Percentiles rank a stretch among this genome's conserved stretches.
These are phyloP conservation scores for Alternaria incomplexa DNA, from an alignment of 2,329 filamentous ascomycete genomes.

Conservation along the genomic window DNA sequence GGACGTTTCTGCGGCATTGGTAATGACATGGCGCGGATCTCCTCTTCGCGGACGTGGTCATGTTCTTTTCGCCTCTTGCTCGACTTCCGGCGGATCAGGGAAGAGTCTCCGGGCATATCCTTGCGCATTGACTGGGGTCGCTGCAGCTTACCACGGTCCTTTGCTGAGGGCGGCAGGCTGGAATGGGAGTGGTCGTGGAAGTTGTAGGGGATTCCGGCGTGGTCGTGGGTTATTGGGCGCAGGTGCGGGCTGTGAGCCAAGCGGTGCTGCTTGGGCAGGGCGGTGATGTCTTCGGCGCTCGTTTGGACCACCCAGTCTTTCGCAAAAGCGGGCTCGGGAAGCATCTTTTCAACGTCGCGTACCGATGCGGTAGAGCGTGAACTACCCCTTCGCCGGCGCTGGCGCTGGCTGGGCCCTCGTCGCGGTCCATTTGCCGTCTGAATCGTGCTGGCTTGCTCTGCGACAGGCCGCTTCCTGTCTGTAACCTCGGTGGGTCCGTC, in stretches of 20 bases:
- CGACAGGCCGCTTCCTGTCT: slow-evolving; percentile 53
- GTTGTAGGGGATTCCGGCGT: slow-evolving; percentile 53
- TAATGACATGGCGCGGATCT: slow-evolving; percentile 84
- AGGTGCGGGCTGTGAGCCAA: slow-evolving; percentile 57
- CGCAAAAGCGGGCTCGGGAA: slow-evolving; percentile 15
- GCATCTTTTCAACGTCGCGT: slow-evolving; percentile 38
- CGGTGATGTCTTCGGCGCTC: slow-evolving; percentile 56
- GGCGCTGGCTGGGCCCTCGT: slow-evolving; percentile 32
- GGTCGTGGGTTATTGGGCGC: slow-evolving; percentile 51
- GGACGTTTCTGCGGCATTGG: slow-evolving; percentile 69
- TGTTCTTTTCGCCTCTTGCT: slow-evolving; percentile 69
- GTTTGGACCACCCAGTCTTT: slow-evolving; percentile 20
- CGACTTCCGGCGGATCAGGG: slow-evolving; percentile 70
- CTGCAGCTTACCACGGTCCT: slow-evolving; percentile 54
- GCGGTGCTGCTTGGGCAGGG: slow-evolving; percentile 50
- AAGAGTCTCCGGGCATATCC: slow-evolving; percentile 63
- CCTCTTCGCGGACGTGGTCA: slow-evolving; percentile 80
- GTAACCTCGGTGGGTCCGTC: slow-evolving; percentile 56
- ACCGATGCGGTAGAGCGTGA: slow-evolving; percentile 41
- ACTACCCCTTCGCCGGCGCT: slow-evolving; percentile 36
- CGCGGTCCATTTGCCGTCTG: slow-evolving; percentile 34
- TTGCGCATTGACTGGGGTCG: slow-evolving; percentile 61
- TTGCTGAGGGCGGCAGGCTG: slow-evolving; percentile 40
- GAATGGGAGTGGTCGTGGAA: slow-evolving; percentile 49
- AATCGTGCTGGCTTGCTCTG: slow-evolving; percentile 25